Percentiles rank a stretch among this genome's conserved stretches.
phyloP scores from a whole-genome alignment of 1,139 yeast species.

The Casaregolazyma lundiana region DNA sequence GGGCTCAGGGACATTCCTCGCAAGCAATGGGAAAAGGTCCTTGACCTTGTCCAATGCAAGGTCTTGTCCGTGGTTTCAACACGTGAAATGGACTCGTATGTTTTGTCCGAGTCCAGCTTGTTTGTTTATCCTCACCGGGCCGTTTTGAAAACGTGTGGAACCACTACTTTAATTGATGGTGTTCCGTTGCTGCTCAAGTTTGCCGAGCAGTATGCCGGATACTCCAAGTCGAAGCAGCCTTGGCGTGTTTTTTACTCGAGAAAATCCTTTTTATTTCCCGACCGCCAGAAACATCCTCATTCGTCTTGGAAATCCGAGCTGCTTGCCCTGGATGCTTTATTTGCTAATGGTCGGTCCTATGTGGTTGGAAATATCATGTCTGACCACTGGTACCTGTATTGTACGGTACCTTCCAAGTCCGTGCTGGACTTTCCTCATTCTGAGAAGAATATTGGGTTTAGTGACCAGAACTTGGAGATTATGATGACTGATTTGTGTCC shows the following conservation, averaged over 20 bases:
- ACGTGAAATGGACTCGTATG: constrained; percentile 68
- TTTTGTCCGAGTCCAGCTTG: constrained; percentile 83
- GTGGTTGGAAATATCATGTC: constrained; percentile 75
- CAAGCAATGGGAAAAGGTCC: constrained; percentile 62
- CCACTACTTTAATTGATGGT: constrained; percentile 85
- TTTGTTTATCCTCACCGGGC: constrained; percentile 85
- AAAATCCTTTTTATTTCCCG: constrained; percentile 90
- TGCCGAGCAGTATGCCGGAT: constrained; percentile 45
- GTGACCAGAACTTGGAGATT: constrained; percentile 81
- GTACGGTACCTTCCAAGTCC: constrained; percentile 38
- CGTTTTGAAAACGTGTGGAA: constrained; percentile 91
- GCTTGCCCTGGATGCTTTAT: constrained; percentile 49
- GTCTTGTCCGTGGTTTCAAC: constrained; percentile 75
- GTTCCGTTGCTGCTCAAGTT: constrained; percentile 58
- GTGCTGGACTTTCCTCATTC: constrained; percentile 13
- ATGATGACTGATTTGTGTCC: constrained; percentile 77
- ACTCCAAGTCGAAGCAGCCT: constrained; percentile 36
- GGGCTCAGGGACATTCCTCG: constrained; percentile 63
- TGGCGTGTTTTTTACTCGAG: constrained; percentile 82
- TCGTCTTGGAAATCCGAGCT: constrained; percentile 83
- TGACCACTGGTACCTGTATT: constrained; percentile 89
- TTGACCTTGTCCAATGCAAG: constrained; percentile 84
- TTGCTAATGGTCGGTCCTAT: constrained; percentile 62
- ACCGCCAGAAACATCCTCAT: constrained; percentile 76
- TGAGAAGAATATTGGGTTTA: constrained; percentile 18